phyloP scores from a whole-genome alignment of 345 rosid species.

The Hibiscus tridactylites region DNA sequence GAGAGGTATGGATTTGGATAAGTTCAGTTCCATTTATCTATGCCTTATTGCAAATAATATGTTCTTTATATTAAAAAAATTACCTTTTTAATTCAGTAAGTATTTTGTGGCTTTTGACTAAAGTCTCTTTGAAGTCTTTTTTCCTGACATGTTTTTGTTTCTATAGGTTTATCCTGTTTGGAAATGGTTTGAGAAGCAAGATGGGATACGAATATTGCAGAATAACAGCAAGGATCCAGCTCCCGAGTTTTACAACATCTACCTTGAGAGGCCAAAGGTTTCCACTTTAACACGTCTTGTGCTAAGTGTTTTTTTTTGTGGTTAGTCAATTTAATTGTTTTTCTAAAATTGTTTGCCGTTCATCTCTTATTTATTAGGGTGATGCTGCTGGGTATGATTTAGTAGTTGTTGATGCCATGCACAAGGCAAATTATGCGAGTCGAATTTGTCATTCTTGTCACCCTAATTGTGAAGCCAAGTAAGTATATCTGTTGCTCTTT shows the following conservation, averaged over 20 bases:
- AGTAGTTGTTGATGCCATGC: conserved; percentile 99
- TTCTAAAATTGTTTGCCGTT: conserved; percentile 20
- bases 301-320: conserved; percentile 13
- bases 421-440: conserved; percentile 98
- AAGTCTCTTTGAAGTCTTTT: neutral
- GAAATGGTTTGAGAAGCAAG: conserved; percentile 99
- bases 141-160: conserved; percentile 13
- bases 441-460: conserved; percentile 99
- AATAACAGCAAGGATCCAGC: conserved; percentile 93
- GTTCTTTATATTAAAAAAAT: neutral
- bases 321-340: conserved; percentile 5
- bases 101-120: conserved; percentile 3
- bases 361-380: conserved; percentile 50
- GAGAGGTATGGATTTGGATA: conserved; percentile 67
- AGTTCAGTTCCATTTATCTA: neutral
- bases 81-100: neutral
- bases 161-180: conserved; percentile 95
- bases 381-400: conserved; percentile 99
- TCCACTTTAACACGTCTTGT: conserved; percentile 12
- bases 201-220: conserved; percentile 94
- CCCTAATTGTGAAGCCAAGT: conserved; percentile 99
- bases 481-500: conserved; percentile 21
- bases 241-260: conserved; percentile 98
- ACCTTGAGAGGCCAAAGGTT: conserved; percentile 99
- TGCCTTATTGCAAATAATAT: neutral